Conservation (phyloP, 306 rosid species). For the Canavalia gladiata region DNA sequence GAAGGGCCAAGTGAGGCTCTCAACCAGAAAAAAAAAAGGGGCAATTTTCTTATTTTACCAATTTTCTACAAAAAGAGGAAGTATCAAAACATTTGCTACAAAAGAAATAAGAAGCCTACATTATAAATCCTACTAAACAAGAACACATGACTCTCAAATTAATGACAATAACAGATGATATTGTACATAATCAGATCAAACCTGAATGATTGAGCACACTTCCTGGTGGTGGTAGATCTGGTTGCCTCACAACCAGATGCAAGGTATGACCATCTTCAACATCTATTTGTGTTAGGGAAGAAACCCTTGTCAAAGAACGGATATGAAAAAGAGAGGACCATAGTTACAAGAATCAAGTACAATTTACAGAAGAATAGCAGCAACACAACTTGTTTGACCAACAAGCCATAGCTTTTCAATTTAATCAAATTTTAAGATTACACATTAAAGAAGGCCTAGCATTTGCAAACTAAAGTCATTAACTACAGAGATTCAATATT, state of each 20-base stretch:
- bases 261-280: slow-evolving; percentile 99
- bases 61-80: slow-evolving; percentile 34
- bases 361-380: slow-evolving; percentile 38
- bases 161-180: slow-evolving; percentile 35
- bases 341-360: slow-evolving; percentile 34
- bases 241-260: slow-evolving; percentile 94
- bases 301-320: slow-evolving; percentile 46
- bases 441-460: slow-evolving; percentile 28
- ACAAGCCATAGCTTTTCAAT: slow-evolving; percentile 23
- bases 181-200: slow-evolving; percentile 45
- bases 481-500: slow-evolving; percentile 14
- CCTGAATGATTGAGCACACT: slow-evolving; percentile 75
- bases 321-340: slow-evolving; percentile 28
- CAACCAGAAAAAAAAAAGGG: neutral
- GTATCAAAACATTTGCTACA: slow-evolving; percentile 31
- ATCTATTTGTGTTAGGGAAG: slow-evolving; percentile 73
- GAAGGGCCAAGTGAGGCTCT: slow-evolving; percentile 11
- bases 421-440: neutral
- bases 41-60: slow-evolving; percentile 26
- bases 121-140: slow-evolving; percentile 23
- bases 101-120: slow-evolving; percentile 25
- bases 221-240: slow-evolving; percentile 69
- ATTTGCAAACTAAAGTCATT: slow-evolving; percentile 37
- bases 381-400: slow-evolving; percentile 17
- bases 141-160: slow-evolving; percentile 16